A percentile compares a stretch with the other conserved stretches of the same genome.
phyloP scores from a whole-genome alignment of 768 basidiomycete genomes.

The Scleroderma citrinum region DNA sequence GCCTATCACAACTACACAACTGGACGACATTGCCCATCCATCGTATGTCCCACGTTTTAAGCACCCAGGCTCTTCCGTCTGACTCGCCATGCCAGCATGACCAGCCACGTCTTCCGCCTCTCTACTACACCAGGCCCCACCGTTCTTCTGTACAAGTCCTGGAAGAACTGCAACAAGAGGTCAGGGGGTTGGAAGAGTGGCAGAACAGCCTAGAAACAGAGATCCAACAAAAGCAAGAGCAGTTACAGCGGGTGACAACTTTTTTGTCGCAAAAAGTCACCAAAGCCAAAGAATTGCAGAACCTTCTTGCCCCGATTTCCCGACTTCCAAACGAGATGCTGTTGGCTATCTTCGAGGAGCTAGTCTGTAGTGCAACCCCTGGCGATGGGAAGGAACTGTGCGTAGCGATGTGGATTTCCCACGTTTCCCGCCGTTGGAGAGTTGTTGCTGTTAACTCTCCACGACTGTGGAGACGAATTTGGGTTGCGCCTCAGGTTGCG shows the following conservation, averaged over 20 bases:
- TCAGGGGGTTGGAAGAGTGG: constrained; percentile 10
- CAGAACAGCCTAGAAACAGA: constrained; percentile 13
- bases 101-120: neutral
- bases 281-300: constrained; percentile 26
- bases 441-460: constrained; percentile 25
- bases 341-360: constrained; percentile 26
- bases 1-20: neutral
- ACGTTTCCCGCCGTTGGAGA: constrained; percentile 30
- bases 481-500: constrained; percentile 15
- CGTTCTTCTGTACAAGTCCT: constrained; percentile 14
- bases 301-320: constrained; percentile 23
- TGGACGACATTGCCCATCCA: neutral
- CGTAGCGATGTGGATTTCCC: constrained; percentile 21
- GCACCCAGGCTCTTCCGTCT: neutral
- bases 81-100: neutral
- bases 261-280: constrained; percentile 12
- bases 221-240: constrained; percentile 10
- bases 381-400: constrained; percentile 7
- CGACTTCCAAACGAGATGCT: constrained; percentile 27
- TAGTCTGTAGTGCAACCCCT: constrained; percentile 21
- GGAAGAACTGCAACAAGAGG: constrained; percentile 14
- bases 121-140: neutral
- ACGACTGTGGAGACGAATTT: constrained; percentile 25
- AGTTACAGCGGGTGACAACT: constrained; percentile 13
- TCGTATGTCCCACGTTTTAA: neutral